Conservation (phyloP, 2,329 filamentous ascomycete species). For the Trichoderma atrobrunneum region DNA sequence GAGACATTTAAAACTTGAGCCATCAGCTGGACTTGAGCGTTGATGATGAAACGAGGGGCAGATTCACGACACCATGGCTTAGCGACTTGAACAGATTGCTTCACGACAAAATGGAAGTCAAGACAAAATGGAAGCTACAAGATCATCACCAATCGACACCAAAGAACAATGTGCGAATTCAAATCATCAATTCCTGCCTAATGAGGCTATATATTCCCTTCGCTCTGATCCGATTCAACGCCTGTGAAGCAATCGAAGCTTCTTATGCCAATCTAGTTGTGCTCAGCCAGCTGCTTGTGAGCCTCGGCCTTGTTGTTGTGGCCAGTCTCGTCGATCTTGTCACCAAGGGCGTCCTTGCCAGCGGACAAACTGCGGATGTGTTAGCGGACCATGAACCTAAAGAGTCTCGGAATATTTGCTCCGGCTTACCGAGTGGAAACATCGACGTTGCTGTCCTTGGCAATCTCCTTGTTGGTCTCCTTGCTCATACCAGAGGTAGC, state of each 20-base stretch:
- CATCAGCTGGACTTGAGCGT: not conserved
- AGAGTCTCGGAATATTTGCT: not conserved
- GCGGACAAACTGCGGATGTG: conserved; percentile 39
- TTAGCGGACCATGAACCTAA: conserved; percentile 29
- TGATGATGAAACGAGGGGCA: not conserved
- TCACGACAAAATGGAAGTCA: not conserved
- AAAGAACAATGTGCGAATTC: not conserved
- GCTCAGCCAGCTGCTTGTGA: conserved; percentile 39
- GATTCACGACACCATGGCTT: not conserved
- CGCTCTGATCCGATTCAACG: not conserved
- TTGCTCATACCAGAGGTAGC: conserved; percentile 56
- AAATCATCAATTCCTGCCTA: conserved; percentile 13
- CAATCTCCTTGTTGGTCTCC: conserved; percentile 68
- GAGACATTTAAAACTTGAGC: not conserved
- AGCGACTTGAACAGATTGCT: not conserved
- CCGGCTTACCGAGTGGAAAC: conserved; percentile 52
- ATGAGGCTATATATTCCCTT: not conserved
- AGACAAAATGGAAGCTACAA: not conserved
- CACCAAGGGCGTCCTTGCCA: conserved; percentile 48
- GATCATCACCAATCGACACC: not conserved
- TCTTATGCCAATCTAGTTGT: conserved; percentile 20
- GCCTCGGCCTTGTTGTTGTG: conserved; percentile 43
- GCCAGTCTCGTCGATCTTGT: conserved; percentile 45
- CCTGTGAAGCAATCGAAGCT: not conserved
- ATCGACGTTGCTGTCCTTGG: conserved; percentile 58